A percentile compares a stretch with the other conserved stretches of the same genome.
These are phyloP conservation scores for Erythrobasidium hasegawianum DNA, from an alignment of 1,284 basidiomycete genomes.

Conservation along the genomic window DNA sequence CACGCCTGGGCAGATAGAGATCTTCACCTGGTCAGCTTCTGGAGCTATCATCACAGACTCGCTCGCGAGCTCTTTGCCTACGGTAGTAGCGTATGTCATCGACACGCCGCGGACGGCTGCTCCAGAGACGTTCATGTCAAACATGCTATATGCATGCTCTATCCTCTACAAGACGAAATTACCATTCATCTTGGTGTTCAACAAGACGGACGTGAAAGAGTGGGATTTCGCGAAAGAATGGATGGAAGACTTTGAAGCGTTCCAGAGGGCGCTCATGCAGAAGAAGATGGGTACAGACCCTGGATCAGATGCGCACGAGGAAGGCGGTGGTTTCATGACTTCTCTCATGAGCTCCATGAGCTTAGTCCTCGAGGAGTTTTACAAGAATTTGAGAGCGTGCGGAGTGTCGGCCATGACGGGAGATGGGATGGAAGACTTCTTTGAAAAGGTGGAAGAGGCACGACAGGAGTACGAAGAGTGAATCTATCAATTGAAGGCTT, in stretches of 20 bases:
- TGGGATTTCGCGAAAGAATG: conserved; percentile 92
- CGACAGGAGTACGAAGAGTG: conserved; percentile 83
- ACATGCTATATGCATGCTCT: conserved; percentile 98
- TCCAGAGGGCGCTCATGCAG: conserved; percentile 54
- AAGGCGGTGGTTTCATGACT: conserved; percentile 96
- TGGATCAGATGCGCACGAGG: conserved; percentile 69
- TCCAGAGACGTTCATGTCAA: conserved; percentile 98
- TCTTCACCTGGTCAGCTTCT: conserved; percentile 99
- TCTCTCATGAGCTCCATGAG: conserved; percentile 99
- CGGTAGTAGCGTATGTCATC: conserved; percentile 93
- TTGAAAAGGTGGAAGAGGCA: conserved; percentile 82
- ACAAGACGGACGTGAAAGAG: conserved; percentile 86
- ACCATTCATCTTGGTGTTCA: conserved; percentile 97
- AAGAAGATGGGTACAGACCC: conserved; percentile 46
- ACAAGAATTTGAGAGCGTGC: conserved; percentile 83
- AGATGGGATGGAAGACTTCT: conserved; percentile 83
- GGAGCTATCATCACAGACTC: conserved; percentile 98
- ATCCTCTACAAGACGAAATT: conserved; percentile 98
- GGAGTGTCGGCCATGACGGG: conserved; percentile 96
- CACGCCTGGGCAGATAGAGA: conserved; percentile 98
- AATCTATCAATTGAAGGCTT: conserved; percentile 43
- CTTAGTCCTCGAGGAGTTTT: conserved; percentile 96
- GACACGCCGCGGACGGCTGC: conserved; percentile 93
- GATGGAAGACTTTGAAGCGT: conserved; percentile 93
- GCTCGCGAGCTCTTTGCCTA: conserved; percentile 86